Percentiles rank a stretch among this genome's conserved stretches.
phyloP scores from a whole-genome alignment of 164 flowering plant species.

The Umbellularia californica region DNA sequence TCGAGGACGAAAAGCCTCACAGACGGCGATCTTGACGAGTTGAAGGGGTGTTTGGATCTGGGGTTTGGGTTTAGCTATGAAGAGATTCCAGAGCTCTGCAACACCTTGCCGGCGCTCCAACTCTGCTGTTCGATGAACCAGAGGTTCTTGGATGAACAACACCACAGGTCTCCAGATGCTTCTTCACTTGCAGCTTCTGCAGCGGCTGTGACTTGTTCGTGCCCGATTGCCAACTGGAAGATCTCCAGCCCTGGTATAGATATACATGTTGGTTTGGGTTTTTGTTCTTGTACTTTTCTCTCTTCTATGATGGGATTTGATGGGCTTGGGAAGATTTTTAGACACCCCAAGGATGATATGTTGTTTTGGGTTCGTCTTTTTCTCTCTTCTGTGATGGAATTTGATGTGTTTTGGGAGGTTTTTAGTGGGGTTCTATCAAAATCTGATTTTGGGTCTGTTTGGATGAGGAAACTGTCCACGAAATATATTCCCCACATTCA shows the following conservation, averaged over 20 bases:
- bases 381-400: neutral
- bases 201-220: constrained; percentile 12
- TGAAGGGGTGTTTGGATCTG: constrained; percentile 82
- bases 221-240: constrained; percentile 76
- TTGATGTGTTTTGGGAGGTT: neutral
- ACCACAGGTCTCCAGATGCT: constrained; percentile 27
- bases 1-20: constrained; percentile 67
- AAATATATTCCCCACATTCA: too few species aligned
- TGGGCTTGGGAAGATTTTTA: neutral
- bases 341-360: neutral
- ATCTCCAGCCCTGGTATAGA: constrained; percentile 92
- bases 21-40: constrained; percentile 68
- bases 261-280: constrained; percentile 17
- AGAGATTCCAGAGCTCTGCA: constrained; percentile 84
- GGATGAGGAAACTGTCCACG: too few species aligned
- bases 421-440: too few species aligned
- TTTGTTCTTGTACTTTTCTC: too few species aligned
- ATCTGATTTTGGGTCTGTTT: too few species aligned
- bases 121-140: constrained; percentile 86
- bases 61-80: constrained; percentile 85
- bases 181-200: constrained; percentile 4
- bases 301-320: neutral
- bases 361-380: too few species aligned
- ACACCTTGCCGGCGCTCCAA: constrained; percentile 83
- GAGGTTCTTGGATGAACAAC: constrained; percentile 59